Evolutionary conservation across 257 asterid genomes (phyloP).

Genomic region (Linaria vulgaris): DNA sequence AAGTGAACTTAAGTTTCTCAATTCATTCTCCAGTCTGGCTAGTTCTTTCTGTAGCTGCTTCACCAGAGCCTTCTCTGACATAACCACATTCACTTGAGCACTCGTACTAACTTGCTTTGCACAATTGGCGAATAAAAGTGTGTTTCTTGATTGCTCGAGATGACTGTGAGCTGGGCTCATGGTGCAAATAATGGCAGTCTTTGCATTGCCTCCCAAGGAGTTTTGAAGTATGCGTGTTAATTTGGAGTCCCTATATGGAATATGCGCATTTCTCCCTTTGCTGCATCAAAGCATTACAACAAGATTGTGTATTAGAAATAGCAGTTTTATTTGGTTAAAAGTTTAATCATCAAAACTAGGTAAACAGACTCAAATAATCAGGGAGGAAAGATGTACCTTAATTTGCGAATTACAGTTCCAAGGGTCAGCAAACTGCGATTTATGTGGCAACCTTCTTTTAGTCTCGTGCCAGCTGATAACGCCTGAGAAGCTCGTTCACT

Average conservation of each 20-base stretch:
- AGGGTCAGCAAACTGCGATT: slow-evolving; percentile 47
- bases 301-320: not conserved
- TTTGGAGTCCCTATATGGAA: slow-evolving; percentile 95
- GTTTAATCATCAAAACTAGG: too few species aligned
- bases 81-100: slow-evolving; percentile 80
- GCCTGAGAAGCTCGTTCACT: slow-evolving; percentile 55
- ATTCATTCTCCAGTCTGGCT: slow-evolving; percentile 66
- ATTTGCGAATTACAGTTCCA: slow-evolving; percentile 34
- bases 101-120: slow-evolving; percentile 84
- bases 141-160: slow-evolving; percentile 92
- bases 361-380: too few species aligned
- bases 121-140: slow-evolving; percentile 89
- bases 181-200: slow-evolving; percentile 89
- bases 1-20: slow-evolving; percentile 52
- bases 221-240: slow-evolving; percentile 84
- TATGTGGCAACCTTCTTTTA: slow-evolving; percentile 54
- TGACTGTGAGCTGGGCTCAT: slow-evolving; percentile 93
- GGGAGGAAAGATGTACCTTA: slow-evolving; percentile 23
- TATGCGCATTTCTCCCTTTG: slow-evolving; percentile 81
- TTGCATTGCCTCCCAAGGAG: slow-evolving; percentile 90
- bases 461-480: slow-evolving; percentile 38
- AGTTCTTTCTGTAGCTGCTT: slow-evolving; percentile 82
- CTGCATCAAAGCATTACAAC: slow-evolving; percentile 36
- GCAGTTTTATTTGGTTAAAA: too few species aligned
- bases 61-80: slow-evolving; percentile 89